These are phyloP conservation scores for Zygosaccharomyces pseudobailii DNA, from an alignment of 1,139 yeast species.

Conservation along the genomic window DNA sequence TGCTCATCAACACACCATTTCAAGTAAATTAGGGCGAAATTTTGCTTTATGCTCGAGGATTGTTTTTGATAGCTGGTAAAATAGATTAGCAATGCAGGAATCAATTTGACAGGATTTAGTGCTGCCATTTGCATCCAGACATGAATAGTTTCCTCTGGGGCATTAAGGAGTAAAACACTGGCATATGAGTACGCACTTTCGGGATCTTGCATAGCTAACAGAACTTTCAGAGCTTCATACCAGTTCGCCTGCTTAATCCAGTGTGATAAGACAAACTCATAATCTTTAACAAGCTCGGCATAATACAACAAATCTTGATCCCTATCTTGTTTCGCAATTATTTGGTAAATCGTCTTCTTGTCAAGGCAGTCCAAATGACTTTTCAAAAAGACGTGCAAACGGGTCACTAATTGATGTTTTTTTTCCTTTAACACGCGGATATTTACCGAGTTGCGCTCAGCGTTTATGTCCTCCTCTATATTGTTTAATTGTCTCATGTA, in stretches of 20 bases:
- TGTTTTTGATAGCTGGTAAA: conserved; percentile 42
- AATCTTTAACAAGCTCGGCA: conserved; percentile 67
- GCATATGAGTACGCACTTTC: conserved; percentile 61
- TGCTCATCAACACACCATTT: conserved; percentile 55
- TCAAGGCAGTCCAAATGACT: conserved; percentile 51
- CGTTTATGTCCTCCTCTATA: conserved; percentile 40
- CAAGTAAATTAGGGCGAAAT: conserved; percentile 65
- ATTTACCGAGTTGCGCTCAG: conserved; percentile 26
- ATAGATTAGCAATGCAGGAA: conserved; percentile 74
- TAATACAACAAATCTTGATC: conserved; percentile 58
- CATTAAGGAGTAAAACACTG: conserved; percentile 59
- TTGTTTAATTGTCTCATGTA: conserved; percentile 47
- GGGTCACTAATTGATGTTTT: conserved; percentile 30
- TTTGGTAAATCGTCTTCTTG: conserved; percentile 63
- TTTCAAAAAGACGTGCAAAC: conserved; percentile 50
- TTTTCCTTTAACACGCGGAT: conserved; percentile 23
- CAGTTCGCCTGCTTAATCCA: conserved; percentile 69
- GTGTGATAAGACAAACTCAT: conserved; percentile 60
- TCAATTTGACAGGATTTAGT: conserved; percentile 51
- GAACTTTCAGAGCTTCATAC: conserved; percentile 60
- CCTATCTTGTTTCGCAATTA: conserved; percentile 62
- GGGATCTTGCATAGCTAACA: conserved; percentile 42
- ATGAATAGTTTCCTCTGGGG: conserved; percentile 67
- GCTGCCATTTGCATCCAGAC: conserved; percentile 64
- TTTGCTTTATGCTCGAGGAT: conserved; percentile 37